Evolutionary conservation across 345 rosid species (phyloP).

Genomic region (Citrus unshiu): DNA sequence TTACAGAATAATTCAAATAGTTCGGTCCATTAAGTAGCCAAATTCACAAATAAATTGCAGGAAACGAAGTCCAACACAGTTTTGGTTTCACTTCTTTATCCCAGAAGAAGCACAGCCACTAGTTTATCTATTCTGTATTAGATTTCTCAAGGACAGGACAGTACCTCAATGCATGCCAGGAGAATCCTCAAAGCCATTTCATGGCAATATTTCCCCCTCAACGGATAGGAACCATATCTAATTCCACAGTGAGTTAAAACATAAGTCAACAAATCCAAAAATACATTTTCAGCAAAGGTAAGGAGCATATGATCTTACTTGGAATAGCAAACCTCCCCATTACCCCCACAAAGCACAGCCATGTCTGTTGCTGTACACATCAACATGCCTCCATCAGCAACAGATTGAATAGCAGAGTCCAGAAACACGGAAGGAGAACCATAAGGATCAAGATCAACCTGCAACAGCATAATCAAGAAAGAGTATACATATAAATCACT

Average conservation of each 20-base stretch:
- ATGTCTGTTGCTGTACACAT: constrained; percentile 99
- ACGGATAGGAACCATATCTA: constrained; percentile 93
- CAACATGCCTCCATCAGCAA: constrained; percentile 90
- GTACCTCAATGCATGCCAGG: constrained; percentile 93
- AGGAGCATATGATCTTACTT: constrained; percentile 58
- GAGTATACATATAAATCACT: neutral
- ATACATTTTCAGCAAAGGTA: constrained; percentile 9
- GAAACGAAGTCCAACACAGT: neutral
- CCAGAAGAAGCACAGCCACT: neutral
- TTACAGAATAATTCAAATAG: too few species aligned
- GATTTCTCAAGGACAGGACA: constrained; percentile 1
- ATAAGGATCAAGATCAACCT: constrained; percentile 99
- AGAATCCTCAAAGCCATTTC: constrained; percentile 99
- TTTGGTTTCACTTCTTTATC: constrained; percentile 3
- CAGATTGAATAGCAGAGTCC: constrained; percentile 96
- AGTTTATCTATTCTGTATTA: neutral
- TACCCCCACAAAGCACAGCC: constrained; percentile 99
- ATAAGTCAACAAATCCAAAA: constrained; percentile 13
- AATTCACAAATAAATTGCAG: neutral
- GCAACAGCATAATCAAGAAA: constrained; percentile 24
- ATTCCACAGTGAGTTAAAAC: constrained; percentile 21
- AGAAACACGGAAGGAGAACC: constrained; percentile 95
- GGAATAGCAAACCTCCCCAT: constrained; percentile 99
- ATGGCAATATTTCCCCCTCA: constrained; percentile 95
- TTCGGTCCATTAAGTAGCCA: neutral